phyloP scores from a whole-genome alignment of 2,329 filamentous ascomycete genomes.

The Verticillium albo-atrum region DNA sequence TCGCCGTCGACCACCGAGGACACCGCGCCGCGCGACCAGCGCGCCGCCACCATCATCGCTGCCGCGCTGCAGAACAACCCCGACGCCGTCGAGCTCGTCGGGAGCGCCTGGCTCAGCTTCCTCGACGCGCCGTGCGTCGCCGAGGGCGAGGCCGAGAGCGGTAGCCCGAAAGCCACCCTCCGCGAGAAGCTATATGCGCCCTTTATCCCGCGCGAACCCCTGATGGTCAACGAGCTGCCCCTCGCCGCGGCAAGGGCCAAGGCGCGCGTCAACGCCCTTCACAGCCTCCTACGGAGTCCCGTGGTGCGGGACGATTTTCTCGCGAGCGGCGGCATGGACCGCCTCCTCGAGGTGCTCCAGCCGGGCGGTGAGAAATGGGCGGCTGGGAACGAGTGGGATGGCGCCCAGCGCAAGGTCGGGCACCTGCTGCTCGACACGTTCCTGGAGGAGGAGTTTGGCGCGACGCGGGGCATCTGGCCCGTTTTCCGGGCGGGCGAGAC shows the following conservation, averaged over 20 bases:
- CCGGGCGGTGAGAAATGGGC: slow-evolving; percentile 24
- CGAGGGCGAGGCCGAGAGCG: not conserved
- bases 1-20: slow-evolving; percentile 15
- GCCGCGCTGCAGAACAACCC: slow-evolving; percentile 62
- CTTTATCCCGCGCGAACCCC: slow-evolving; percentile 26
- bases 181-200: slow-evolving; percentile 35
- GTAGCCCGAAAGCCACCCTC: slow-evolving; percentile 23
- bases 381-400: slow-evolving; percentile 37
- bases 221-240: slow-evolving; percentile 2
- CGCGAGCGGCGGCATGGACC: slow-evolving; percentile 45
- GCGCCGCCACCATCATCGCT: slow-evolving; percentile 54
- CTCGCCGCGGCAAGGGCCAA: slow-evolving; percentile 23
- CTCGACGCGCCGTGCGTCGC: slow-evolving; percentile 31
- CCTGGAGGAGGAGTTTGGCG: slow-evolving; percentile 61
- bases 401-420: slow-evolving; percentile 49
- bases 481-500: slow-evolving; percentile 8
- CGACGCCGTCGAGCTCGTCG: slow-evolving; percentile 49
- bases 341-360: slow-evolving; percentile 48
- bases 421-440: slow-evolving; percentile 61
- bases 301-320: slow-evolving; percentile 53
- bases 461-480: slow-evolving; percentile 53
- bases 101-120: slow-evolving; percentile 40
- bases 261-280: slow-evolving; percentile 45
- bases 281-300: slow-evolving; percentile 50
- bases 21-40: slow-evolving; percentile 36